Base-by-base conservation (phyloP, 2,329 filamentous ascomycete species). In the Gnomoniopsis sp. region DNA sequence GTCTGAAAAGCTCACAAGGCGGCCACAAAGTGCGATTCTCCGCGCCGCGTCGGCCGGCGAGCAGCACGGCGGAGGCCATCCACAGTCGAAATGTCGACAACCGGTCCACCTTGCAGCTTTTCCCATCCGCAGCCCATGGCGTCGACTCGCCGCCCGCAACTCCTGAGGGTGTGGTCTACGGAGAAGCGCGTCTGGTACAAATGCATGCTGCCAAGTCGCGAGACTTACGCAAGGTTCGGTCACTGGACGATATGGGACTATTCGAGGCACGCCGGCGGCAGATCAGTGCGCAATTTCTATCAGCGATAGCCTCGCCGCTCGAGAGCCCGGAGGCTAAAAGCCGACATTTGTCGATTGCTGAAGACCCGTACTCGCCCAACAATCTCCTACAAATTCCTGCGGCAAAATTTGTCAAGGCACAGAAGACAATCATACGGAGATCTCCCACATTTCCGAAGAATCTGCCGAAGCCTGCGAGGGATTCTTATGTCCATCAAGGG, bases 161-260 rank as follows among this genome's bases (percentile, higher is more conserved):
- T 67, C 73, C 48, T 63, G 75, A 75, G 51, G 69, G 70, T 21
- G 69, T 76, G 54, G 66, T 74, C 43, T 75, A 73, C 49, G 75
- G 74, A 3, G 72, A 77, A 55, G 74, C 75, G 6, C 71, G 74
- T 2, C 57, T 77, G 14, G 58, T 77, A 10, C 72, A 76, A 41
- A 67, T 76, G 66, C 65, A 69, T 12, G 64, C 65, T 3, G 67
- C 71, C 2, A 61, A 65, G 14, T 62, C 64, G 3, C 64, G 58
- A 4, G 65, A 65, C 7, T 51, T 74, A 10, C 65, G 67, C 22
- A 67, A 72, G 58, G 68, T 71, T 36, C 72, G 69, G 49, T 78
- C 76, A 11, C 66, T 77, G 2, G 75, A 76, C 49, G 60, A 62
- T 21, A 26, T 60, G 36, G 50, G 49, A 6, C 11, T 61, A 34